These are phyloP conservation scores for Geotrichum europaeum DNA, from an alignment of 1,139 yeast species.

Conservation along the genomic window DNA sequence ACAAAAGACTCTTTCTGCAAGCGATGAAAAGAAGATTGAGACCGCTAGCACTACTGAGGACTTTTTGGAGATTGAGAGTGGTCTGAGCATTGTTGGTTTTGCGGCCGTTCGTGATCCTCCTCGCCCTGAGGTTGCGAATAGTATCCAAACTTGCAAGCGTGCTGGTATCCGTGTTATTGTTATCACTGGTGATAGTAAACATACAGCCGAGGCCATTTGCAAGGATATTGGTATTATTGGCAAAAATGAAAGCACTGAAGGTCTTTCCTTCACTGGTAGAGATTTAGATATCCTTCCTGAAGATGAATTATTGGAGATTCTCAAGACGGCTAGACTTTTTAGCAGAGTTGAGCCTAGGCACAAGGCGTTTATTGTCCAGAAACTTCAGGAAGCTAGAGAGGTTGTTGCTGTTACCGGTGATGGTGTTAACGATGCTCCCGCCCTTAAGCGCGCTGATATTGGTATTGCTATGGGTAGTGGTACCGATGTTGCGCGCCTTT, in stretches of 20 bases:
- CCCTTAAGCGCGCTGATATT: constrained; percentile 72
- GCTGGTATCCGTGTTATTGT: constrained; percentile 52
- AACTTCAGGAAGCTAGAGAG: constrained; percentile 44
- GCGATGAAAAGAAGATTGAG: constrained; percentile 11
- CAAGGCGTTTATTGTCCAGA: constrained; percentile 46
- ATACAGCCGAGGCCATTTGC: constrained; percentile 49
- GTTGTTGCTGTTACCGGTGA: constrained; percentile 42
- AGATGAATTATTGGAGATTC: constrained; percentile 24
- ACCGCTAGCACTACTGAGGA: constrained; percentile 25
- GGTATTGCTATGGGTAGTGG: constrained; percentile 54
- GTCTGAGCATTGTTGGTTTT: constrained; percentile 43
- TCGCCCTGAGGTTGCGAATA: constrained; percentile 44
- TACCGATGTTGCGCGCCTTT: constrained; percentile 55
- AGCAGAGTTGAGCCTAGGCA: constrained; percentile 54
- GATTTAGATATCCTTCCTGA: constrained; percentile 38
- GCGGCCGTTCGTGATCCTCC: constrained; percentile 53
- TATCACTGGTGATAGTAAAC: constrained; percentile 51
- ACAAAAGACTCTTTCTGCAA: constrained; percentile 20
- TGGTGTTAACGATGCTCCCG: constrained; percentile 82
- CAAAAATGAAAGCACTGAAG: constrained; percentile 35
- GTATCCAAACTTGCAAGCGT: constrained; percentile 43
- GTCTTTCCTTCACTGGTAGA: constrained; percentile 40
- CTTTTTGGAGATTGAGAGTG: constrained; percentile 32
- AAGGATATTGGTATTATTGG: constrained; percentile 48
- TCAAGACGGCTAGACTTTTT: constrained; percentile 34